Base-by-base conservation (phyloP, 768 basidiomycete genomes). In the Serendipita sp. region DNA sequence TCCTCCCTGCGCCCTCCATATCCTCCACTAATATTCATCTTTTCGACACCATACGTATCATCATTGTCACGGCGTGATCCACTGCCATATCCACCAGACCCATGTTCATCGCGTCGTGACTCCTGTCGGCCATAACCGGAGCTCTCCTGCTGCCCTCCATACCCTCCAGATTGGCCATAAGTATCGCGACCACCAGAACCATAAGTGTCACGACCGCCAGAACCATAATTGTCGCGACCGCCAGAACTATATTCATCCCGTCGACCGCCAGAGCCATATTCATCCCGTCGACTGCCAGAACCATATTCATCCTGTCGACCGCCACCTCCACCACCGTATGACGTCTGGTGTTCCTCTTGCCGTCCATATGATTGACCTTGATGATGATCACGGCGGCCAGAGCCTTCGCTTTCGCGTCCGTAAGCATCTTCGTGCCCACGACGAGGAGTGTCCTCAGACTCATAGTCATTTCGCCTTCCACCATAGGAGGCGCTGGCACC, bases 41-140 rank as follows among this genome's bases (percentile, higher is more conserved):
- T 74, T 68, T 81, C 81, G 4, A 76, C 79, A 2, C 81, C 80
- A 70, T 78, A 82, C 2, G 81, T 82, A 56, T 82, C 80, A 35
- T 76, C 71, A 64, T 71, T 68, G 10, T 73, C 74, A 36, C 56
- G 56, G 28, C 56, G 23, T 10, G 28, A 30, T 34, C 64, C 67
- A n/a, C 68, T 48, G 51, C 67, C 65, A 28, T 64, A 1, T 28
- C 44, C 5, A 8, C 65, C 45, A 15, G 38, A 44, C 64, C 69
- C 67, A 44, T 65, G 41, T 38, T 67, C 58, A 32, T 68, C 66
- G 41, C n/a, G 41, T 28, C n/a, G 34, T 44, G 63, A 44, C 44
- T 46, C 63, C 44, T 32, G 35, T n/a, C 44, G 32, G 44, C 63
- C 63, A 23, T 64, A 64, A 3, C 63, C 63, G 28, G 18, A n/a